phyloP scores from a whole-genome alignment of 345 rosid genomes.

The Microcos paniculata region DNA sequence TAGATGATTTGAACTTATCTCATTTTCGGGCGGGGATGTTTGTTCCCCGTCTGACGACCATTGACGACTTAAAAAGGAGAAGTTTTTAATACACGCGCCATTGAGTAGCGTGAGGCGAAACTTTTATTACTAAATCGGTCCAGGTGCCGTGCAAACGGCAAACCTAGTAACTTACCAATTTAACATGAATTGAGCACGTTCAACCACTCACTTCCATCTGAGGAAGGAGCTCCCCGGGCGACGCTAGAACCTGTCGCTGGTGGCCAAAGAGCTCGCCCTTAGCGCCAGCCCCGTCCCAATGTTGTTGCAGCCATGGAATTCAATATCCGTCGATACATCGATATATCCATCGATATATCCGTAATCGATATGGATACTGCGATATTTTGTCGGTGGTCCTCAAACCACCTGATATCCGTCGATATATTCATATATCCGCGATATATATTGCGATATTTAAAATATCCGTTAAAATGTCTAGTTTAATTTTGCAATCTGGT shows the following conservation, averaged over 20 bases:
- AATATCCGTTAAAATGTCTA: no score
- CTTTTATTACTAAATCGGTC: not conserved
- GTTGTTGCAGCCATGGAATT: conserved; percentile 6
- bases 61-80: not conserved
- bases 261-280: conserved; percentile 26
- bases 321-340: no score
- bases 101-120: not conserved
- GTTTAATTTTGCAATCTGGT: no score
- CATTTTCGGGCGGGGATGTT: conserved; percentile 1
- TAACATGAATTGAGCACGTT: not conserved
- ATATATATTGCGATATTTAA: no score
- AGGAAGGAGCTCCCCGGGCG: not conserved
- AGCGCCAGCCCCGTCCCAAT: conserved; percentile 7
- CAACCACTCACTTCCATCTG: conserved; percentile 10
- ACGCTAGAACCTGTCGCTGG: not conserved
- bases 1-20: not conserved
- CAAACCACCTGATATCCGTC: no score
- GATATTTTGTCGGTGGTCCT: no score
- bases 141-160: not conserved
- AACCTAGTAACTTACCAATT: no score
- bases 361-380: no score
- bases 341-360: no score
- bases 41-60: not conserved
- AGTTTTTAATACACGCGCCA: not conserved
- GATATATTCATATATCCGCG: no score